Percentiles rank a stretch among this genome's conserved stretches.
phyloP scores from a whole-genome alignment of 1,139 yeast genomes.

The Kluyveromyces sp. region DNA sequence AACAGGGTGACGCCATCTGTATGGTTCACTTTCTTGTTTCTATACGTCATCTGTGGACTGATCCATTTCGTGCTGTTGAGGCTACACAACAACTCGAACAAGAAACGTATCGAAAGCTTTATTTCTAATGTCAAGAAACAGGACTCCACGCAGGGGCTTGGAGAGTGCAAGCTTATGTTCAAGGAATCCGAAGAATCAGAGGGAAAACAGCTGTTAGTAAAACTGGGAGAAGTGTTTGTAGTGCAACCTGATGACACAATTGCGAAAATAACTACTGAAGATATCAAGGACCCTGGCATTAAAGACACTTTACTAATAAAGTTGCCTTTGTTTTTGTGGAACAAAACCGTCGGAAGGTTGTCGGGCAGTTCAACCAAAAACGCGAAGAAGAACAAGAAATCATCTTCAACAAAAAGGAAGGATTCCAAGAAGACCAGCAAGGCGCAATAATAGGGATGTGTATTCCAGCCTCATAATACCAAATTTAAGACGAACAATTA shows the following conservation, averaged over 20 bases:
- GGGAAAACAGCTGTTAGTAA: conserved; percentile 58
- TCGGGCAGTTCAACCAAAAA: neutral
- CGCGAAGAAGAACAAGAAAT: neutral
- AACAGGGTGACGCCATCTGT: conserved; percentile 35
- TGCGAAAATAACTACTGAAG: conserved; percentile 30
- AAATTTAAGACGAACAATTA: neutral
- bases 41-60: conserved; percentile 45
- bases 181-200: conserved; percentile 36
- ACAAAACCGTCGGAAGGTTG: neutral
- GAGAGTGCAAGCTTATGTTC: conserved; percentile 28
- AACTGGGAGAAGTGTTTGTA: conserved; percentile 66
- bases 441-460: neutral
- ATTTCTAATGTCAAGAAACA: conserved; percentile 45
- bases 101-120: conserved; percentile 47
- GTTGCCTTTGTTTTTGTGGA: conserved; percentile 34
- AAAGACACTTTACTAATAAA: conserved; percentile 50
- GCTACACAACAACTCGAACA: conserved; percentile 55
- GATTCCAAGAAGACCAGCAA: conserved; percentile 9
- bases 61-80: conserved; percentile 55
- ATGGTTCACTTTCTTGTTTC: conserved; percentile 42
- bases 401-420: neutral
- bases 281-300: conserved; percentile 39
- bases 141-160: conserved; percentile 55
- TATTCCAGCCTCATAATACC: neutral
- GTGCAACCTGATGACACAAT: conserved; percentile 45